Evolutionary conservation across 169 alveolate species (phyloP).

Genomic region (Condylostoma magnum): DNA sequence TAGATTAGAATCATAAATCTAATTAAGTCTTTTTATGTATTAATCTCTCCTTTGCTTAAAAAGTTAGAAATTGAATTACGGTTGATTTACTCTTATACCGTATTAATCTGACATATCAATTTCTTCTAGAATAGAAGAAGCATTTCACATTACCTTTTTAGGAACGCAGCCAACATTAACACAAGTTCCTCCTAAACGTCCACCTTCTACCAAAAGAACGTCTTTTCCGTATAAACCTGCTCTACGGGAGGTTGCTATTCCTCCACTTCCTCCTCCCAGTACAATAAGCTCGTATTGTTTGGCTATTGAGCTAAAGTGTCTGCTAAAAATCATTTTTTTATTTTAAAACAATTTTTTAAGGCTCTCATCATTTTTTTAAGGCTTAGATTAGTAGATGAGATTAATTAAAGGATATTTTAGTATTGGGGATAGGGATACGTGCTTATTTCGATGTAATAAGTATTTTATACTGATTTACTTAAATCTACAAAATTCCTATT

Average conservation of each 20-base stretch:
- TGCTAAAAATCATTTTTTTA: no score
- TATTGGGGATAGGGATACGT: no score
- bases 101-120: conserved; percentile 59
- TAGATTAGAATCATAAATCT: conserved; percentile 66
- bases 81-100: conserved; percentile 56
- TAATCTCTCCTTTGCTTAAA: conserved; percentile 66
- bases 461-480: no score
- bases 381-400: no score
- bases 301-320: no score
- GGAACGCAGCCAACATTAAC: conserved; percentile 96
- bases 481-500: no score
- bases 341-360: no score
- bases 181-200: conserved; percentile 91
- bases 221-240: conserved; percentile 74
- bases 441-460: no score
- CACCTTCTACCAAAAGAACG: conserved; percentile 81
- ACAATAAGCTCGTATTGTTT: conserved; percentile 71
- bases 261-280: conserved; percentile 89
- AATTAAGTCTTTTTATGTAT: conserved; percentile 72
- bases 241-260: conserved; percentile 73
- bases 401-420: no score
- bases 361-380: no score
- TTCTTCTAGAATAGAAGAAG: conserved; percentile 71
- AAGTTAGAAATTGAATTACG: conserved; percentile 38
- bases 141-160: conserved; percentile 89